Percentiles rank a stretch among this genome's conserved stretches.
Evolutionary conservation across 1,284 basidiomycete species (phyloP).

Genomic region (Mycosarcoma maydis): DNA sequence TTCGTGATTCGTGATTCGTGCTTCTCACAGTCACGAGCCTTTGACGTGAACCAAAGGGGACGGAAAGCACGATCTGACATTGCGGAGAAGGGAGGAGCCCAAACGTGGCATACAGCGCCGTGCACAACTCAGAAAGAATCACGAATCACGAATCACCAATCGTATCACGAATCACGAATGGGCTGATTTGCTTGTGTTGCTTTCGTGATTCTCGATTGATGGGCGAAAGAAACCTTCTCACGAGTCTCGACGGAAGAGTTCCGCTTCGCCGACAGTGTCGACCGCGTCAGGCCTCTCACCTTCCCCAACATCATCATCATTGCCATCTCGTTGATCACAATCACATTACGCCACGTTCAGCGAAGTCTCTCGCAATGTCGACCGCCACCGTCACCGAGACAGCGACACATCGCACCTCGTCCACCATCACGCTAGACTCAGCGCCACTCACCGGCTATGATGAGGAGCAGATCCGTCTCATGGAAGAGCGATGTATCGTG

Average conservation of each 20-base stretch:
- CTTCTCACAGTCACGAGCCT: too few species aligned
- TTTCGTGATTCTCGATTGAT: too few species aligned
- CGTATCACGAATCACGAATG: neutral
- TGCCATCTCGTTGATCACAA: neutral
- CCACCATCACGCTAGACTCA: constrained; percentile 40
- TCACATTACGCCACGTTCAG: neutral
- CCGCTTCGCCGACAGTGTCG: too few species aligned
- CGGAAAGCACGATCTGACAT: neutral
- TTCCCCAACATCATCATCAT: neutral
- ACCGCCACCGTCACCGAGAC: constrained; percentile 32
- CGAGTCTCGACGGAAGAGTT: too few species aligned
- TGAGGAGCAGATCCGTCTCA: constrained; percentile 75
- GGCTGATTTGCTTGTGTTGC: constrained; percentile 7
- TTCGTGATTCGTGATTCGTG: too few species aligned
- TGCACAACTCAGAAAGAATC: neutral
- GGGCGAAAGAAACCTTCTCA: constrained; percentile 1
- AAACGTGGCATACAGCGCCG: too few species aligned
- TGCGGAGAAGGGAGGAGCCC: neutral
- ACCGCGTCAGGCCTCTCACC: neutral
- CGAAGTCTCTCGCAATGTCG: constrained; percentile 9
- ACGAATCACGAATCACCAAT: neutral
- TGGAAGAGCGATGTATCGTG: constrained; percentile 97
- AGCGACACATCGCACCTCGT: constrained; percentile 7
- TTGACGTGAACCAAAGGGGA: neutral
- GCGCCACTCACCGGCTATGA: constrained; percentile 65